Evolutionary conservation across 441 rosid species (phyloP), one percentile per base, ranked within the genome.

Genomic region (Aquilaria agallochum): DNA sequence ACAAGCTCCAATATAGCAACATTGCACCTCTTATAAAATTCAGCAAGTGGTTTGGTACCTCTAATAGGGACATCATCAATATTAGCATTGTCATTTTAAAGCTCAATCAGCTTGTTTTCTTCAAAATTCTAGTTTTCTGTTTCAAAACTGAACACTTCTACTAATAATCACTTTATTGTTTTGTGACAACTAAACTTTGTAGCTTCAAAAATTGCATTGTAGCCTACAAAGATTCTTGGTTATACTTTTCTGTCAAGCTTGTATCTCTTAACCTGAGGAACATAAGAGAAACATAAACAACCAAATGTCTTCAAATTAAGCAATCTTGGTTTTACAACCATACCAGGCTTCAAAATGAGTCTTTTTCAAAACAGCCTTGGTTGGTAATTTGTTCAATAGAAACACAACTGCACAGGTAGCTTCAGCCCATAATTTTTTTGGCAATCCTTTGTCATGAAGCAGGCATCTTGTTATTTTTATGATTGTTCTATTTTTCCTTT

Each of bases 401-500:
- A 27, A 64, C 2, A 15, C 7, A 33, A 10, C 0, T 14, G 36
- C 33, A 11, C 34, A 50, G 1, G 14, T 6, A 9, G 14, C 65
- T 11, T 64, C 31, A 0, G 31, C 62, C 55, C 11, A 64, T 4
- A 56, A 15, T 32, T 31, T 64, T 15, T 64, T 45, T 13, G 30
- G 55, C 14, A 33, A 9, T 13, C 3, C 2, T 34, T 64, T 56
- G 2, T 55, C 49, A 33, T 55, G 8, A 1, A 64, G 12, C 6
- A 56, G 14, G 9, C 55, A 64, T 2, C 48, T 32, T 0, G 42
- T 2, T 56, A 58, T 65, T 20, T 65, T 30, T 56, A 50, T 48
- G 5, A 65, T 2, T 8, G 30, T 45, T 1, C 44, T 9, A 9
- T 64, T 64, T 14, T 64, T 55, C 14, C 60, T 64, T 7, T 64